A percentile compares a stretch with the other conserved stretches of the same genome.
Evolutionary conservation across 805 yeast genomes (phyloP).

Genomic region (Candida ascalaphidarum): DNA sequence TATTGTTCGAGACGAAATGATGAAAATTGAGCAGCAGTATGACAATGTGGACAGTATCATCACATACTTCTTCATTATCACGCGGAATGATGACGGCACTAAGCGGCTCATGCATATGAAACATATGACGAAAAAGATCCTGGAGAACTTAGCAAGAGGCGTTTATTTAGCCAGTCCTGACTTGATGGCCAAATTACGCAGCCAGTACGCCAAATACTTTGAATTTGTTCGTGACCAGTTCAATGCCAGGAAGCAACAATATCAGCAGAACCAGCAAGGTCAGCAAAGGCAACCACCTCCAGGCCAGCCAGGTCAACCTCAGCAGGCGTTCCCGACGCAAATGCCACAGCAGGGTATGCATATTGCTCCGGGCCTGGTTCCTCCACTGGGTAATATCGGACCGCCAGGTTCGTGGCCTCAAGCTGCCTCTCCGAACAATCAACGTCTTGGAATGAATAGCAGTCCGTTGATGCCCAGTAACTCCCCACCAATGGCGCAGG

Average conservation of each 20-base stretch:
- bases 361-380: too few relatives aligned
- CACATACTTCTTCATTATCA: conserved; percentile 69
- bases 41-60: conserved; percentile 67
- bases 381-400: conserved; percentile 4
- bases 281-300: conserved; percentile 5
- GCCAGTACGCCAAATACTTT: conserved; percentile 68
- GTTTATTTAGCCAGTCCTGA: conserved; percentile 66
- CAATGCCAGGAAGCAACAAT: conserved; percentile 26
- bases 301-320: conserved; percentile 2
- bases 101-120: conserved; percentile 71
- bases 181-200: conserved; percentile 57
- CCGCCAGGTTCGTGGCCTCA: conserved; percentile 8
- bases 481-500: conserved; percentile 7
- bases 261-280: conserved; percentile 20
- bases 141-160: conserved; percentile 60
- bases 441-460: conserved; percentile 7
- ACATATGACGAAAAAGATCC: conserved; percentile 66
- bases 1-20: conserved; percentile 46
- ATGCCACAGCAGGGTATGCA: conserved; percentile 1
- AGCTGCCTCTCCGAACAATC: conserved; percentile 3
- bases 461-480: conserved; percentile 17
- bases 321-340: conserved; percentile 2
- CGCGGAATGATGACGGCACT: conserved; percentile 69
- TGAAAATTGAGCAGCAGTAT: conserved; percentile 49
- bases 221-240: conserved; percentile 64